Percentiles rank a stretch among this genome's conserved stretches.
Conservation (phyloP, 371 early-diverging fungal species). For the Amoeboaphelidium occidentale region DNA sequence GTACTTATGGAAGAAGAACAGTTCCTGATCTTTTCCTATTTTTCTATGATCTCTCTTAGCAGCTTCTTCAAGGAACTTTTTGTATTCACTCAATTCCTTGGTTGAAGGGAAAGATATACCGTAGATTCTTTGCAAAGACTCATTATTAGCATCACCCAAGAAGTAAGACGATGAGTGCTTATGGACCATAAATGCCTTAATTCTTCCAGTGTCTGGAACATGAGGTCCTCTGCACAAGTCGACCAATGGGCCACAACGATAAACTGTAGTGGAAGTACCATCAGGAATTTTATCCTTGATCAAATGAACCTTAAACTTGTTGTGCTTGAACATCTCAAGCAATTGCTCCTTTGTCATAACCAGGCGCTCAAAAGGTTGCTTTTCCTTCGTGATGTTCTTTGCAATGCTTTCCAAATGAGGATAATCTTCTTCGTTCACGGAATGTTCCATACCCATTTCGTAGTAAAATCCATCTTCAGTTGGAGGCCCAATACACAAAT, state of each 20-base stretch:
- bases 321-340: slow-evolving; percentile 93
- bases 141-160: slow-evolving; percentile 87
- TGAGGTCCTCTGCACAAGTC: slow-evolving; percentile 99
- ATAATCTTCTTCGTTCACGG: slow-evolving; percentile 45
- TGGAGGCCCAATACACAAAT: slow-evolving; percentile 96
- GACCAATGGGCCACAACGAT: slow-evolving; percentile 91
- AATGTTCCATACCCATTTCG: slow-evolving; percentile 65
- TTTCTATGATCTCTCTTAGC: slow-evolving; percentile 94
- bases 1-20: slow-evolving; percentile 93
- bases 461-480: slow-evolving; percentile 98
- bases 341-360: slow-evolving; percentile 70
- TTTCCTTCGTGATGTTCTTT: slow-evolving; percentile 71
- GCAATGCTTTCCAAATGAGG: slow-evolving; percentile 53
- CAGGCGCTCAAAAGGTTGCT: slow-evolving; percentile 83
- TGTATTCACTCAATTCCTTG: slow-evolving; percentile 83
- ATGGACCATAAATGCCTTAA: slow-evolving; percentile 80
- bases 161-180: slow-evolving; percentile 97
- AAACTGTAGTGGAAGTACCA: slow-evolving; percentile 83
- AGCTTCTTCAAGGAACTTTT: slow-evolving; percentile 84
- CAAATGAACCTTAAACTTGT: slow-evolving; percentile 82
- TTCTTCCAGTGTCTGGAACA: slow-evolving; percentile 75
- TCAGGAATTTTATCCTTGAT: slow-evolving; percentile 86
- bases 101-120: slow-evolving; percentile 97
- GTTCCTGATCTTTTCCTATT: slow-evolving; percentile 73
- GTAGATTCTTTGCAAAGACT: slow-evolving; percentile 93